phyloP scores from a whole-genome alignment of 306 rosid species.

The Lupinus albus region DNA sequence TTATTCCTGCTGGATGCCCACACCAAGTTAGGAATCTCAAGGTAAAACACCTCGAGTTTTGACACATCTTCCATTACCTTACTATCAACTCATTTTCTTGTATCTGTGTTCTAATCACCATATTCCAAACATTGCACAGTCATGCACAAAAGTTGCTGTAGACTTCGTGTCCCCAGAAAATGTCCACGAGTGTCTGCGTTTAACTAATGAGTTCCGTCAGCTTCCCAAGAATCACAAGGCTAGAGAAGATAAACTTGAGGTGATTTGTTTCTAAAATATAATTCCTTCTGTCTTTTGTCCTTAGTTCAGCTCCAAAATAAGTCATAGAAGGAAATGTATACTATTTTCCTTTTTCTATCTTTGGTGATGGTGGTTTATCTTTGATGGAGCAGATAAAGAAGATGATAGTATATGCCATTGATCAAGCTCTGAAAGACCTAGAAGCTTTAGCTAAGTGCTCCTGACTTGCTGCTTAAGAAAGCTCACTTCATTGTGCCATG shows the following conservation, averaged over 20 bases:
- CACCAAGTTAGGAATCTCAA: slow-evolving; percentile 90
- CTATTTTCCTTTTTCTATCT: slow-evolving; percentile 6
- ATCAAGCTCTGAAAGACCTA: slow-evolving; percentile 59
- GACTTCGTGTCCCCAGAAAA: slow-evolving; percentile 88
- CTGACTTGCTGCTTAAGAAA: slow-evolving; percentile 37
- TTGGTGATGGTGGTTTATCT: slow-evolving; percentile 16
- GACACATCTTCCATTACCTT: not conserved
- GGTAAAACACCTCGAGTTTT: slow-evolving; percentile 48
- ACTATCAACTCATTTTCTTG: slow-evolving; percentile 7
- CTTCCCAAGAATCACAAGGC: slow-evolving; percentile 77
- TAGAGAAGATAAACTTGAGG: slow-evolving; percentile 93
- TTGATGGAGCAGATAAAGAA: slow-evolving; percentile 71
- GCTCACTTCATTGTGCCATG: slow-evolving; percentile 24
- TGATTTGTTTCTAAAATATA: slow-evolving; percentile 34
- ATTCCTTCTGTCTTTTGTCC: not conserved
- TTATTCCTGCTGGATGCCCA: slow-evolving; percentile 93
- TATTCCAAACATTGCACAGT: slow-evolving; percentile 50
- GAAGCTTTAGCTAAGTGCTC: slow-evolving; percentile 33
- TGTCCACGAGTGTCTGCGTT: slow-evolving; percentile 69
- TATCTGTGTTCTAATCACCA: slow-evolving; percentile 8
- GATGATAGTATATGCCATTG: slow-evolving; percentile 71
- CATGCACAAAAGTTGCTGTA: slow-evolving; percentile 83
- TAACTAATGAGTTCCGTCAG: slow-evolving; percentile 68
- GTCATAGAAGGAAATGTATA: slow-evolving; percentile 1
- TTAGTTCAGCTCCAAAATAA: slow-evolving; percentile 18